Evolutionary conservation across 495 filamentous ascomycete genomes (phyloP).

Genomic region (Podospora sp.): DNA sequence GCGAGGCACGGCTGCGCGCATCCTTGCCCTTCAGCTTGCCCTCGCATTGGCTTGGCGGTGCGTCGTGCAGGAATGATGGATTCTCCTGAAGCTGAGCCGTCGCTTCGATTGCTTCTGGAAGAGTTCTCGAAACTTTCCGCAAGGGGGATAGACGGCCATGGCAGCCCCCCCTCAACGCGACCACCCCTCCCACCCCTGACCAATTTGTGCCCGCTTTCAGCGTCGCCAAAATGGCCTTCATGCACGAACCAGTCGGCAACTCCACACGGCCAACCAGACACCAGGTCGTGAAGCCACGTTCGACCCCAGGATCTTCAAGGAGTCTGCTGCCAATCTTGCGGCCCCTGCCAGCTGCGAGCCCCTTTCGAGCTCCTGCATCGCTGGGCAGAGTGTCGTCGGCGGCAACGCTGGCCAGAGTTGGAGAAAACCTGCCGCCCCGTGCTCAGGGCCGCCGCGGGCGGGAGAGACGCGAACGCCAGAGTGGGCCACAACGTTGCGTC

Average conservation of each 20-base stretch:
- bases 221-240: constrained; percentile 22
- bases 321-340: constrained; percentile 17
- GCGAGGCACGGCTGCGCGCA: constrained; percentile 13
- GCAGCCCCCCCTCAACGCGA: constrained; percentile 18
- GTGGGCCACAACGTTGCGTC: not conserved
- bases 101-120: constrained; percentile 29
- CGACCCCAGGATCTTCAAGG: constrained; percentile 5
- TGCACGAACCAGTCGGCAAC: constrained; percentile 29
- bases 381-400: constrained; percentile 1
- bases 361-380: constrained; percentile 21
- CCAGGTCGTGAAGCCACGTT: constrained; percentile 22
- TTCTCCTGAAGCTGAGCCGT: constrained; percentile 17
- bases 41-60: constrained; percentile 26
- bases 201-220: constrained; percentile 9
- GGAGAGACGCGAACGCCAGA: not conserved
- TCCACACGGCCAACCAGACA: constrained; percentile 25
- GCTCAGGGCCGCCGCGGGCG: not conserved
- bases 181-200: constrained; percentile 23
- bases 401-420: not conserved
- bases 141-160: constrained; percentile 12
- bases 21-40: constrained; percentile 17
- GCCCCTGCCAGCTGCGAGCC: constrained; percentile 17
- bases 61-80: constrained; percentile 5
- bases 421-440: not conserved
- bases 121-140: constrained; percentile 30